Evolutionary conservation across 176 grass and related monocot genomes (phyloP).

Genomic region (Aegilops longissima): DNA sequence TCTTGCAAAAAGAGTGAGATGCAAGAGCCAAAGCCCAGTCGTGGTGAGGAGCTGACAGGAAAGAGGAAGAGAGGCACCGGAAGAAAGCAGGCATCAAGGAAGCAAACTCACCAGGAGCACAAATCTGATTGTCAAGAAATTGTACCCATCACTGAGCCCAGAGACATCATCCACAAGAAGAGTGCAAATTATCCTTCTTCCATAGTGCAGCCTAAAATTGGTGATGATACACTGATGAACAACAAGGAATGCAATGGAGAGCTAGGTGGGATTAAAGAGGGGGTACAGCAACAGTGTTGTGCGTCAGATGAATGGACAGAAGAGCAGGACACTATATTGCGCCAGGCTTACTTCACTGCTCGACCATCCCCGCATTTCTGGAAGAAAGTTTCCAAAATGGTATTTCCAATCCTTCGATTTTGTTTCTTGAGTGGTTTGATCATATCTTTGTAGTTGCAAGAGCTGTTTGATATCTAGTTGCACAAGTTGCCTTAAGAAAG

Average conservation of each 20-base stretch:
- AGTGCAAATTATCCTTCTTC: conserved; percentile 16
- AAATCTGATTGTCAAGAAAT: conserved; percentile 18
- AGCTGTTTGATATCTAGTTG: background rate
- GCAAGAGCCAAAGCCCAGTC: background rate
- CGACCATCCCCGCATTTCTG: conserved; percentile 93
- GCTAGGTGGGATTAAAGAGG: conserved; percentile 35
- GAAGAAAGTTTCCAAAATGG: conserved; percentile 96
- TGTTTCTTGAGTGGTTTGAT: conserved; percentile 1
- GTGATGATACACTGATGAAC: background rate
- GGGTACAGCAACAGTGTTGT: conserved; percentile 20
- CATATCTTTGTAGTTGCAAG: background rate
- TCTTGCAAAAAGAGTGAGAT: conserved; percentile 14
- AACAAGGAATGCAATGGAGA: conserved; percentile 24
- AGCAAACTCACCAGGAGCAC: background rate
- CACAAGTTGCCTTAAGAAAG: conserved; percentile 11
- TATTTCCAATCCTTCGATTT: conserved; percentile 37
- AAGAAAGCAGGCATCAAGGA: background rate
- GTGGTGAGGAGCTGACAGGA: background rate
- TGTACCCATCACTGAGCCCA: conserved; percentile 8
- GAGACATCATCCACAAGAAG: background rate
- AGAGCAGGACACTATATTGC: conserved; percentile 69
- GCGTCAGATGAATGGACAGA: conserved; percentile 58
- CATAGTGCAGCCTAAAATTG: conserved; percentile 5
- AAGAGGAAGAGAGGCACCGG: conserved; percentile 33
- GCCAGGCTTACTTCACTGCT: conserved; percentile 60